Percentiles rank a stretch among this genome's conserved stretches.
Evolutionary conservation across 78 protist species (phyloP).

Genomic region (Dictyostelium discoideum): DNA sequence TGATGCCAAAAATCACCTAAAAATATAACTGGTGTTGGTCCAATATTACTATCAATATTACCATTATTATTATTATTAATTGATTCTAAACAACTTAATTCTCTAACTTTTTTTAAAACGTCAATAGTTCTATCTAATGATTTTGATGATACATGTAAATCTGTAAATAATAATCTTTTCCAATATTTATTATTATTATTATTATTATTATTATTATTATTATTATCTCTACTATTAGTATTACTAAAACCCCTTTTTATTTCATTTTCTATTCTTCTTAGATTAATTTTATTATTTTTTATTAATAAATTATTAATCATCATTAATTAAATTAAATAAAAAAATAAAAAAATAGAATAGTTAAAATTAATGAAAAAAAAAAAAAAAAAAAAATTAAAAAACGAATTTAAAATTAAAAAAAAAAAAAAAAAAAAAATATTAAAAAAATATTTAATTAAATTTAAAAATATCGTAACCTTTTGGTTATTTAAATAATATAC

Average conservation of each 20-base stretch:
- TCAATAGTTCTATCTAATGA: slow-evolving; percentile 36
- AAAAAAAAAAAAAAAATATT: not conserved
- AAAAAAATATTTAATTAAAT: too few relatives aligned
- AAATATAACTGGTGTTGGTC: slow-evolving; percentile 33
- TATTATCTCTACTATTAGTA: not conserved
- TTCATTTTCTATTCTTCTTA: not conserved
- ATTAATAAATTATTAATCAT: not conserved
- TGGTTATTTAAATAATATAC: too few relatives aligned
- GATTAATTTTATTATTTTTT: not conserved
- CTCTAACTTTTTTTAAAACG: slow-evolving; percentile 27
- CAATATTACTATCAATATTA: not conserved
- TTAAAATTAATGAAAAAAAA: not conserved
- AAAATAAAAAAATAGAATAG: not conserved
- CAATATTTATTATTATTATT: slow-evolving; percentile 6
- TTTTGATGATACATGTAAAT: slow-evolving; percentile 76
- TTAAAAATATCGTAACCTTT: too few relatives aligned
- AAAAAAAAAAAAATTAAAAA: not conserved
- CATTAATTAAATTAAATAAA: not conserved
- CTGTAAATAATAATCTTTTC: slow-evolving; percentile 71
- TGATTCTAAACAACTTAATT: not conserved
- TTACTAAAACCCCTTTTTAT: not conserved
- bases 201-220: too few relatives aligned
- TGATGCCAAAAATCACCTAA: slow-evolving; percentile 82
- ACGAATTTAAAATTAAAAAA: not conserved
- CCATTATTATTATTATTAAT: not conserved